These are phyloP conservation scores for Xerocomellus amylosporus DNA, from an alignment of 768 basidiomycete genomes.

Conservation along the genomic window DNA sequence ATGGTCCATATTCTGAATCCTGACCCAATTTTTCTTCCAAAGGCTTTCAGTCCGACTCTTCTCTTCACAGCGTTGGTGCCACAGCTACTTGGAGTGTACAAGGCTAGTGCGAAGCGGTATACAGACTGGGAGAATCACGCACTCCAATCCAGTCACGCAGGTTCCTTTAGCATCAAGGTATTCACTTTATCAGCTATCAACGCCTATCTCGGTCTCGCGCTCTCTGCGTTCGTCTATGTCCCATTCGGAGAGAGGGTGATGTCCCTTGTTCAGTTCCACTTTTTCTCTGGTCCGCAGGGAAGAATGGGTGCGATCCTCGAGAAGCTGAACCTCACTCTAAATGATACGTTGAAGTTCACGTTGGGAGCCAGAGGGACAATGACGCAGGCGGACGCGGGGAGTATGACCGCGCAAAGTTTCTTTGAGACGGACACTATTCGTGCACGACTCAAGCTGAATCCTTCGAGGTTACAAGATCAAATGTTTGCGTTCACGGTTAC, in stretches of 20 bases:
- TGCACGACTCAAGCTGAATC: slow-evolving; percentile 59
- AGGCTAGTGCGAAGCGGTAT: slow-evolving; percentile 60
- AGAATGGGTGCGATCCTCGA: slow-evolving; percentile 16
- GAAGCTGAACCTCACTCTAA: slow-evolving; percentile 24
- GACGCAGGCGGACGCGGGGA: slow-evolving; percentile 11
- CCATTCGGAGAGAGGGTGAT: slow-evolving; percentile 89
- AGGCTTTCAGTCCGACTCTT: slow-evolving; percentile 82
- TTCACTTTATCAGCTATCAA: slow-evolving; percentile 88
- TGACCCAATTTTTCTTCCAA: background rate
- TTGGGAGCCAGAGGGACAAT: slow-evolving; percentile 17
- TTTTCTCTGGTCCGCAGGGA: slow-evolving; percentile 25
- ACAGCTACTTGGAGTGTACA: slow-evolving; percentile 70
- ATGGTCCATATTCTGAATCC: background rate
- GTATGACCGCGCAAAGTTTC: slow-evolving; percentile 17
- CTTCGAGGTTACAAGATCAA: slow-evolving; percentile 76
- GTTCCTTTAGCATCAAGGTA: slow-evolving; percentile 84
- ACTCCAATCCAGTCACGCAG: slow-evolving; percentile 71
- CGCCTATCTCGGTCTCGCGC: slow-evolving; percentile 85
- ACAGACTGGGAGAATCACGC: slow-evolving; percentile 93
- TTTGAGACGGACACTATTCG: slow-evolving; percentile 54
- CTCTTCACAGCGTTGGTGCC: slow-evolving; percentile 83
- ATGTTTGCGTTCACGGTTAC: slow-evolving; percentile 93
- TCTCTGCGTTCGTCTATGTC: slow-evolving; percentile 95
- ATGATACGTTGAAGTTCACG: slow-evolving; percentile 30
- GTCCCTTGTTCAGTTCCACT: slow-evolving; percentile 42